Conservation (phyloP, 2,329 filamentous ascomycete genomes). For the Calonectria hawksworthii region DNA sequence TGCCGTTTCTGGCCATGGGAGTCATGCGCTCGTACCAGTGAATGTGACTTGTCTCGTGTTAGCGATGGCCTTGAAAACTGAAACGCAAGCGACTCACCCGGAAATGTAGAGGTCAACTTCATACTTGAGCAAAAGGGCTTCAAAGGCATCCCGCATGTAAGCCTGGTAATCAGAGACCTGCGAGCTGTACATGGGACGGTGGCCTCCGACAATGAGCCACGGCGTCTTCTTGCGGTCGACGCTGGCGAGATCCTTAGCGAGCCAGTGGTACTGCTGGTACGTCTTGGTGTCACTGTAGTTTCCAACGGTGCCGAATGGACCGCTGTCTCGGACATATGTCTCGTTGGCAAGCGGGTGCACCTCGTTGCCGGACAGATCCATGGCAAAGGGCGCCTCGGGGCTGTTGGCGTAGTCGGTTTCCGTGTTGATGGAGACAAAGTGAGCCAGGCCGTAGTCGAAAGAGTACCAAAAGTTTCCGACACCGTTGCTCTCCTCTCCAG, state of each 20-base stretch:
- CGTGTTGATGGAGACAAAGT: conserved; percentile 63
- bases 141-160: conserved; percentile 60
- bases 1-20: conserved; percentile 45
- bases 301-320: conserved; percentile 61
- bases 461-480: conserved; percentile 67
- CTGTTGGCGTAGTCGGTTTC: conserved; percentile 61
- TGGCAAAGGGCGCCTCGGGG: conserved; percentile 54
- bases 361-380: conserved; percentile 57
- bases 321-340: conserved; percentile 62
- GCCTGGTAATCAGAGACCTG: conserved; percentile 58
- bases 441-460: conserved; percentile 63
- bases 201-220: conserved; percentile 64
- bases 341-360: conserved; percentile 55
- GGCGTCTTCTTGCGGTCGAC: conserved; percentile 61
- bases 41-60: conserved; percentile 23
- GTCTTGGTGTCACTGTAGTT: conserved; percentile 56
- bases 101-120: conserved; percentile 61
- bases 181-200: conserved; percentile 64
- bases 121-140: conserved; percentile 58
- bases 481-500: conserved; percentile 60
- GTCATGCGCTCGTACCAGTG: conserved; percentile 43
- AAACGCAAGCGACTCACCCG: conserved; percentile 39
- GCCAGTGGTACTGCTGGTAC: conserved; percentile 63
- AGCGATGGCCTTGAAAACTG: neutral
- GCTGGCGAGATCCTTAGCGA: conserved; percentile 57